Base-by-base conservation (phyloP, 371 early-diverging fungal species). In the Globomyces sp. region DNA sequence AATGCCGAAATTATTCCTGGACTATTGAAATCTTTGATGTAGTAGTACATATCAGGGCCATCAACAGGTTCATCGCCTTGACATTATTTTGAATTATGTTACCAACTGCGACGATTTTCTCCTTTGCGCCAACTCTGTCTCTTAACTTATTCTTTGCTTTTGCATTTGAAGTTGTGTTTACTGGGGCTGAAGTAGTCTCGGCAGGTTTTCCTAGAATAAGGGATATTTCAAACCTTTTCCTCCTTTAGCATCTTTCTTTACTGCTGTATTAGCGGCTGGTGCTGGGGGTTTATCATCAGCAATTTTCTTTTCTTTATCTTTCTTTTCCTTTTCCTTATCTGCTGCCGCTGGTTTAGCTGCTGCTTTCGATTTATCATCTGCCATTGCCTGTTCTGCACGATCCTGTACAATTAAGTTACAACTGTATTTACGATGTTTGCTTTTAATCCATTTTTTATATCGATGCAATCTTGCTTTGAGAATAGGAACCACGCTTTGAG, bases 31-130 rank as follows among this genome's bases (percentile, higher is more conserved):
- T 76, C 77, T 65, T 70, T 58, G 13, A 81, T 61, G 0, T 72
- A 60, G 57, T 74, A 76, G 68, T 81, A 81, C 1, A 58, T 69
- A 58, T 81, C 81, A 0, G 81, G 81, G 10, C 81, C 81, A 53
- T 74, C 73, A 4, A 34, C 41, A 6, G 81, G 81, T 69, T 81
- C 81, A 62, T 81, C 81, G 8, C 74, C 80, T 76, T n/a, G 8
- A 36, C 13, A 58, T 55, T 71, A 43, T 36, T 37, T 9, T 11
- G 49, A 13, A 49, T 49, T 9, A 1, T 42, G 61, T 34, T 65
- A 80, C 80, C 78, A 58, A 77, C 72, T 4, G 72, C 43, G 4
- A 64, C 60, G 2, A 68, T 59, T 55, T 77, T 77, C 36, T 60
- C 49, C 8, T 77, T 76, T 8, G 63, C 62, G 2, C 57, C 70